phyloP scores from a whole-genome alignment of 2,329 filamentous ascomycete genomes.

The Penicillium sp. region DNA sequence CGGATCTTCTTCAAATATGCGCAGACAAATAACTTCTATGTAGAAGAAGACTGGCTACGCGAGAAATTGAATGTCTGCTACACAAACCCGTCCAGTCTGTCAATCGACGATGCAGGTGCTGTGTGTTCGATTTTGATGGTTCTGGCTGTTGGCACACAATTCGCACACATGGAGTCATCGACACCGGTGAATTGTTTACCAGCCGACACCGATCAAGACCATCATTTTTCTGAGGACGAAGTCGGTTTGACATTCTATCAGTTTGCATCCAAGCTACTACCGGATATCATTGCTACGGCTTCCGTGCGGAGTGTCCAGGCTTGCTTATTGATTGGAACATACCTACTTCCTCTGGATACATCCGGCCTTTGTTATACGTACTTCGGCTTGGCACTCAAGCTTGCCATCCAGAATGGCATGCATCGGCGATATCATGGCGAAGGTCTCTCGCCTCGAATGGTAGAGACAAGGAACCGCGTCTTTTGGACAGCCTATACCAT shows the following conservation, averaged over 20 bases:
- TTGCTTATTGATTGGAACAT: conserved; percentile 54
- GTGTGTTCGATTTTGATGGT: conserved; percentile 44
- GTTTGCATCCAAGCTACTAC: conserved; percentile 51
- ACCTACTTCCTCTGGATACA: conserved; percentile 53
- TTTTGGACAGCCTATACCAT: conserved; percentile 57
- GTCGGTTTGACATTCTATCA: conserved; percentile 56
- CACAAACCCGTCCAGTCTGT: conserved; percentile 32
- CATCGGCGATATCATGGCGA: conserved; percentile 50
- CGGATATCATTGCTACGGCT: conserved; percentile 54
- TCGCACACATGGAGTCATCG: conserved; percentile 41
- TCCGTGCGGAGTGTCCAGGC: conserved; percentile 57
- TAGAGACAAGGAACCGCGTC: conserved; percentile 53
- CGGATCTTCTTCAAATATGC: conserved; percentile 45
- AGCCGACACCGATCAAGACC: conserved; percentile 27
- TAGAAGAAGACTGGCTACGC: conserved; percentile 41
- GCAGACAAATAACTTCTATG: conserved; percentile 43
- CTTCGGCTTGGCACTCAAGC: conserved; percentile 52
- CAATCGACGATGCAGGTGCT: conserved; percentile 37
- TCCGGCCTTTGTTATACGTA: conserved; percentile 57
- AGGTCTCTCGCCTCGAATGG: conserved; percentile 46
- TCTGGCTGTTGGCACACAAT: conserved; percentile 44
- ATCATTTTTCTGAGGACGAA: conserved; percentile 48
- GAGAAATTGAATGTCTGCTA: conserved; percentile 40
- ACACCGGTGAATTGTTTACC: conserved; percentile 34
- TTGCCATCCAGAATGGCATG: conserved; percentile 60